These are phyloP conservation scores for Macrolepiota dolichaula DNA, from an alignment of 768 basidiomycete species.

Conservation along the genomic window DNA sequence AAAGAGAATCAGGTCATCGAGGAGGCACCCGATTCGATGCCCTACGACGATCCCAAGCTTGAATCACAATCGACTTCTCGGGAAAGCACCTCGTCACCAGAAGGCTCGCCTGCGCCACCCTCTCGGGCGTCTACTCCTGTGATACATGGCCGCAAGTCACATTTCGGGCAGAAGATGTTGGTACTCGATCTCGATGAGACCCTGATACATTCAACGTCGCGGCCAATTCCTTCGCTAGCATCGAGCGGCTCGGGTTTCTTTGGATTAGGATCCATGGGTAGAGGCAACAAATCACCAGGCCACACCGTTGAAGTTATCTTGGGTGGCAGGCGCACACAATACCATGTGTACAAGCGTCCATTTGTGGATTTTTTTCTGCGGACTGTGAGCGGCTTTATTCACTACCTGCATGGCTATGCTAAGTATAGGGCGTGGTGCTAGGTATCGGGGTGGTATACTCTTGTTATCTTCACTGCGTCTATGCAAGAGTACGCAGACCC, in stretches of 20 bases:
- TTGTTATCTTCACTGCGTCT: conserved; percentile 98
- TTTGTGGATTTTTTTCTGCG: conserved; percentile 74
- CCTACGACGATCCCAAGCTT: background rate
- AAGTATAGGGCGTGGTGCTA: conserved; percentile 24
- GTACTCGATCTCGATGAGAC: conserved; percentile 98
- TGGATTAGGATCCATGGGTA: conserved; percentile 48
- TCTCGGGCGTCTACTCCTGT: conserved; percentile 50
- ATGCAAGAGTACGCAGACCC: conserved; percentile 99
- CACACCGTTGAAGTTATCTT: conserved; percentile 93
- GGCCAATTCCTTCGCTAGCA: conserved; percentile 52
- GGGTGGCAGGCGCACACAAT: conserved; percentile 84
- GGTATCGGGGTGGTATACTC: conserved; percentile 98
- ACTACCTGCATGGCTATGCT: background rate
- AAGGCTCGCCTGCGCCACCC: conserved; percentile 12
- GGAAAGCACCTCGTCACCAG: conserved; percentile 4
- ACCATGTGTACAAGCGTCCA: conserved; percentile 98
- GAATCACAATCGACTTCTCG: conserved; percentile 4
- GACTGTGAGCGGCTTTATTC: conserved; percentile 21
- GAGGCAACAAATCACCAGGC: conserved; percentile 64
- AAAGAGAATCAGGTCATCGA: conserved; percentile 14
- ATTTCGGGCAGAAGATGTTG: conserved; percentile 87
- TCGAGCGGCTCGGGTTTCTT: conserved; percentile 59
- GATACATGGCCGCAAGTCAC: conserved; percentile 52
- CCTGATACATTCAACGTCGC: conserved; percentile 93
- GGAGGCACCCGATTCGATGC: background rate